Conservation (phyloP, 129 eudicot species). For the Ambrosia trifida region DNA sequence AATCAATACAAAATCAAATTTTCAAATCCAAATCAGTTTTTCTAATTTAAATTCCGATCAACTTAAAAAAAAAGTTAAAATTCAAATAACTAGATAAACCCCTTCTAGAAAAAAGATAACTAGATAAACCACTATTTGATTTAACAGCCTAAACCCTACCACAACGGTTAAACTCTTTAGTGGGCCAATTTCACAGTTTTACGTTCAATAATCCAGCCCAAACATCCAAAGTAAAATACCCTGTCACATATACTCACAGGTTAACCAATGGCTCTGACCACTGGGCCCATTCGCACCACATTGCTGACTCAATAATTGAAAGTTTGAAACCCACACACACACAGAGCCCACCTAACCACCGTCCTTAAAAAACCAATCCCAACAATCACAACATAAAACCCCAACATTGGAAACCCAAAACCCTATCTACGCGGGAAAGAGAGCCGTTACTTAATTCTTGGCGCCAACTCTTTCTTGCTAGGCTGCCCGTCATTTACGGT, state of each 20-base stretch:
- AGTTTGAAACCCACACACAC: conserved; percentile 13
- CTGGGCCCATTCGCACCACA: conserved; percentile 25
- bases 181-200: neutral
- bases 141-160: too few species aligned
- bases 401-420: conserved; percentile 14
- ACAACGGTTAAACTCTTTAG: too few species aligned
- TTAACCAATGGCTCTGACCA: conserved; percentile 17
- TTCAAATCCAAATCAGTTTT: too few species aligned
- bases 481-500: conserved; percentile 51
- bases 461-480: conserved; percentile 26
- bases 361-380: conserved; percentile 23
- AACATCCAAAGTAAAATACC: conserved; percentile 3
- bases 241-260: neutral
- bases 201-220: conserved; percentile 25
- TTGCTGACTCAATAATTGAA: conserved; percentile 25
- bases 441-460: conserved; percentile 48
- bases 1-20: too few species aligned
- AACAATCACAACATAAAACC: neutral
- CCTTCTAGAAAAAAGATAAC: too few species aligned
- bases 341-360: conserved; percentile 10
- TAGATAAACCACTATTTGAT: too few species aligned
- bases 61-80: too few species aligned
- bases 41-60: too few species aligned
- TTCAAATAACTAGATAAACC: too few species aligned
- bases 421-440: conserved; percentile 46